Percentiles rank a stretch among this genome's conserved stretches.
These are phyloP conservation scores for Penicillium freii DNA, from an alignment of 2,329 filamentous ascomycete species.

Conservation along the genomic window DNA sequence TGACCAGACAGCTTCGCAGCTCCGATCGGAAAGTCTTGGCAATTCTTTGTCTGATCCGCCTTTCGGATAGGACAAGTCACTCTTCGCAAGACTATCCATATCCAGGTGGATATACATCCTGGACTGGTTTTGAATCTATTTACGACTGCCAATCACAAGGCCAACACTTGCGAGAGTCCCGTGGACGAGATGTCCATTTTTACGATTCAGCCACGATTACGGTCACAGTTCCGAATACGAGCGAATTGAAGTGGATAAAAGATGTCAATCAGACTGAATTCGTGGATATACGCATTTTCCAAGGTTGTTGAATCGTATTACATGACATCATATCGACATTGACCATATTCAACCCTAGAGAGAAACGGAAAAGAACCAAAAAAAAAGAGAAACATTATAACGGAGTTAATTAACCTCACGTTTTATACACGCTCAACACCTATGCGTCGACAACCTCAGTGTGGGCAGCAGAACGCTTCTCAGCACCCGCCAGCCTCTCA, in stretches of 20 bases:
- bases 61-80: not conserved
- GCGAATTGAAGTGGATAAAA: not conserved
- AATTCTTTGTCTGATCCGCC: not conserved
- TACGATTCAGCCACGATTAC: not conserved
- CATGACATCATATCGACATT: constrained; percentile 6
- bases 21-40: constrained; percentile 9
- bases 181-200: not conserved
- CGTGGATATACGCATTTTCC: not conserved
- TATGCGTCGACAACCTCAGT: constrained; percentile 5
- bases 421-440: not conserved
- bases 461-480: constrained; percentile 17
- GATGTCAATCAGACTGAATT: not conserved
- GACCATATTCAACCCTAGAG: not conserved
- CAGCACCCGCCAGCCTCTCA: constrained; percentile 23
- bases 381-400: not conserved
- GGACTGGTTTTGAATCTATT: not conserved
- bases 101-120: not conserved
- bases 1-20: constrained; percentile 4
- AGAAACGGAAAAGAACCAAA: not conserved
- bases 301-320: constrained; percentile 3
- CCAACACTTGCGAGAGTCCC: not conserved
- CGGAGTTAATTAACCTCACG: not conserved
- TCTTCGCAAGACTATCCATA: not conserved
- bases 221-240: not conserved
- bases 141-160: not conserved